Conservation (phyloP, 2,329 filamentous ascomycete species). For the Grosmannia huntii region DNA sequence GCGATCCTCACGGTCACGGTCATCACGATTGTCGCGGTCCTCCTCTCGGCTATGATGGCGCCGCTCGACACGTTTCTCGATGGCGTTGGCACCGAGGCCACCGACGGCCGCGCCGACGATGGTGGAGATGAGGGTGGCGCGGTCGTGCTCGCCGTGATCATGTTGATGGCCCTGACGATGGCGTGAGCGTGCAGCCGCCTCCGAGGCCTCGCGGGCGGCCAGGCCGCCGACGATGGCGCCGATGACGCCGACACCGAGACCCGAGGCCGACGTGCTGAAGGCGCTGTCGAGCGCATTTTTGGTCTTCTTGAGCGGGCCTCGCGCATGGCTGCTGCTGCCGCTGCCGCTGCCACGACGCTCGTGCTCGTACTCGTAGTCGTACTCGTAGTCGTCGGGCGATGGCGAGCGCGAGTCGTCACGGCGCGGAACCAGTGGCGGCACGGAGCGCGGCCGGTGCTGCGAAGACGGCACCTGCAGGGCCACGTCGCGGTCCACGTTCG, state of each 20-base stretch:
- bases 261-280: constrained; percentile 34
- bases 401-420: constrained; percentile 5
- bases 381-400: neutral
- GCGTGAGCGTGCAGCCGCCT: constrained; percentile 17
- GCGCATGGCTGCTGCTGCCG: constrained; percentile 3
- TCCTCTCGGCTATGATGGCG: constrained; percentile 19
- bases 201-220: constrained; percentile 30
- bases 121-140: constrained; percentile 30
- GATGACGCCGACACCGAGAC: constrained; percentile 37
- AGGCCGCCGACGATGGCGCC: constrained; percentile 42
- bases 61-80: constrained; percentile 30
- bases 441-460: constrained; percentile 16
- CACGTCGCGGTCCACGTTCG: constrained; percentile 7
- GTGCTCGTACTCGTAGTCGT: neutral
- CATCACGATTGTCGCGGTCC: constrained; percentile 5
- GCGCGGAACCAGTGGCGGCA: constrained; percentile 11
- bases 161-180: constrained; percentile 15
- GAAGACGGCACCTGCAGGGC: constrained; percentile 15
- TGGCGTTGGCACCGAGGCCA: constrained; percentile 39
- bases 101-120: constrained; percentile 42
- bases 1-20: constrained; percentile 5
- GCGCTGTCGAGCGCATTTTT: constrained; percentile 29
- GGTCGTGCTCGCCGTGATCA: constrained; percentile 13
- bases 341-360: neutral
- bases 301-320: constrained; percentile 26